Evolutionary conservation across 805 yeast genomes (phyloP).

Genomic region (Yamadazyma sp.): DNA sequence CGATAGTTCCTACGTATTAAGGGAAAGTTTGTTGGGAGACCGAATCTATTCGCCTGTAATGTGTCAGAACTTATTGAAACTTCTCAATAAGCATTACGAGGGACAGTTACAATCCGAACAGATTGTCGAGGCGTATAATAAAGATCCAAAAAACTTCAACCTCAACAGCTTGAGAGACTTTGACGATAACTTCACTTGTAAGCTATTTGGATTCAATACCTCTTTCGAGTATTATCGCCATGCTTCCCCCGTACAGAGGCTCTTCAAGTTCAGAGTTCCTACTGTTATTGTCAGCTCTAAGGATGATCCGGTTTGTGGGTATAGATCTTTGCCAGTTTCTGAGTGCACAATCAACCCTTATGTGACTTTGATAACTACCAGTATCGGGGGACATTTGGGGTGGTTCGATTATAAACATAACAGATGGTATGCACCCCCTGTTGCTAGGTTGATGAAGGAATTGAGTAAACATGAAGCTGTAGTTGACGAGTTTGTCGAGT

Average conservation of each 20-base stretch:
- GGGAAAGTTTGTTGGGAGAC: constrained; percentile 40
- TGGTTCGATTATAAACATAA: constrained; percentile 36
- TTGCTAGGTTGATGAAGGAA: constrained; percentile 33
- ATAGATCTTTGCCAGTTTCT: constrained; percentile 49
- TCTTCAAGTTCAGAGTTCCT: constrained; percentile 60
- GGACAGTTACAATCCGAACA: constrained; percentile 25
- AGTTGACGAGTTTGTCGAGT: constrained; percentile 18
- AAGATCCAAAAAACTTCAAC: constrained; percentile 29
- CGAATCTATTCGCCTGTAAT: constrained; percentile 42
- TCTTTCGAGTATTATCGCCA: constrained; percentile 64
- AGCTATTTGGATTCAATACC: constrained; percentile 59
- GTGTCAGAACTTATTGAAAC: constrained; percentile 37
- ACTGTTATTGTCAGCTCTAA: constrained; percentile 55
- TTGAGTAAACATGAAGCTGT: constrained; percentile 25
- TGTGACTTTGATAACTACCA: constrained; percentile 54
- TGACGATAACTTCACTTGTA: constrained; percentile 62
- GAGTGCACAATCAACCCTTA: constrained; percentile 59
- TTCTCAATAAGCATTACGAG: constrained; percentile 32
- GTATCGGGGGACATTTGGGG: constrained; percentile 73
- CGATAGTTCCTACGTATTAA: constrained; percentile 49
- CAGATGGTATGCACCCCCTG: constrained; percentile 42
- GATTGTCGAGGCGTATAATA: constrained; percentile 25
- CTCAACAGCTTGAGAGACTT: constrained; percentile 51
- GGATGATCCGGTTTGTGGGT: constrained; percentile 68
- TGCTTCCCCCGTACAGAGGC: constrained; percentile 59